These are phyloP conservation scores for Malus hybrid DNA, from an alignment of 331 rosid species.

Conservation along the genomic window DNA sequence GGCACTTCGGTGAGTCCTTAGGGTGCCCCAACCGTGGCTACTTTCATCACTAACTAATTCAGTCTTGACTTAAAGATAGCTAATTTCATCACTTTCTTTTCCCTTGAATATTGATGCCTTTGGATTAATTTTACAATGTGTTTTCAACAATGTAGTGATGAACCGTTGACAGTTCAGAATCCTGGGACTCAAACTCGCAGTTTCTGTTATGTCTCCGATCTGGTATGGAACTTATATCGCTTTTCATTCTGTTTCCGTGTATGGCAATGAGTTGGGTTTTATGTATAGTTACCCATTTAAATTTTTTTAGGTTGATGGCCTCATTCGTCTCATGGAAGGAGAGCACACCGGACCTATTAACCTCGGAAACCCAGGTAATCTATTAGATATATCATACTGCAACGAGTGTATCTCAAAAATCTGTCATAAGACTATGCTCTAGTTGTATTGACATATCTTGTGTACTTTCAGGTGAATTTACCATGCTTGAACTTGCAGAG, in stretches of 20 bases:
- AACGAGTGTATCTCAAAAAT: neutral
- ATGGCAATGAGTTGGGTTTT: neutral
- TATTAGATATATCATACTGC: neutral
- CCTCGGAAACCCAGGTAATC: slow-evolving; percentile 83
- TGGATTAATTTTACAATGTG: neutral
- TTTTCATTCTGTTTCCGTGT: neutral
- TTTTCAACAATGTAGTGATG: slow-evolving; percentile 43
- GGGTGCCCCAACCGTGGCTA: neutral
- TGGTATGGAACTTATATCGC: slow-evolving; percentile 39
- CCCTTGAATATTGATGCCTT: neutral
- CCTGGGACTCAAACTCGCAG: slow-evolving; percentile 98
- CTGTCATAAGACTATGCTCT: neutral
- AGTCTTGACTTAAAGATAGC: no score
- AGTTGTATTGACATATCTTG: neutral
- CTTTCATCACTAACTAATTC: no score
- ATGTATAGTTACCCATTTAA: neutral
- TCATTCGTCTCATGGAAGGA: slow-evolving; percentile 85
- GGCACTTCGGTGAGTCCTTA: slow-evolving; percentile 67
- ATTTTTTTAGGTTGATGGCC: slow-evolving; percentile 72
- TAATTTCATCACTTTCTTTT: neutral
- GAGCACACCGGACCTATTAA: slow-evolving; percentile 90
- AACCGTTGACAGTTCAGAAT: slow-evolving; percentile 78
- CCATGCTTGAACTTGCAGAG: slow-evolving; percentile 82
- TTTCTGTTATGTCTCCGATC: slow-evolving; percentile 88
- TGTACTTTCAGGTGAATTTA: slow-evolving; percentile 67